Conservation (phyloP, 345 rosid genomes). For the Melaleuca alternifolia region DNA sequence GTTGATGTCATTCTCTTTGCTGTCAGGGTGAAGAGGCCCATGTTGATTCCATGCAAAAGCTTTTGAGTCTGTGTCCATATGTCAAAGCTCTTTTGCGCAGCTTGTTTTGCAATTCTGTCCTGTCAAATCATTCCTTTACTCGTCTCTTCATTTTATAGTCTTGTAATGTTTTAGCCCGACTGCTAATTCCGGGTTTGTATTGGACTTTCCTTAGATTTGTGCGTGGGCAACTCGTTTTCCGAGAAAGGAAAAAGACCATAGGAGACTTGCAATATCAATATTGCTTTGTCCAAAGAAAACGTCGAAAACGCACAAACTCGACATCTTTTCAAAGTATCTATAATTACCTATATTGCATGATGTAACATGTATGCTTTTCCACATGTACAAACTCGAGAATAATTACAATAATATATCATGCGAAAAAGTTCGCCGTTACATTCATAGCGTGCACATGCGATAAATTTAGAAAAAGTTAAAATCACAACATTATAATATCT, state of each 20-base stretch:
- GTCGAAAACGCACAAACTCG: background rate
- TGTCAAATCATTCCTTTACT: background rate
- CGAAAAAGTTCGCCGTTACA: background rate
- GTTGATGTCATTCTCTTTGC: background rate
- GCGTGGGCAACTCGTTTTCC: background rate
- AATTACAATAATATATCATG: too few species aligned
- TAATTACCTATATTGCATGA: background rate
- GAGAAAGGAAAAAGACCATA: background rate
- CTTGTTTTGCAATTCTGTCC: background rate
- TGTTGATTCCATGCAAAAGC: background rate
- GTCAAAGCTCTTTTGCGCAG: background rate
- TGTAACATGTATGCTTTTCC: too few species aligned
- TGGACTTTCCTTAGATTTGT: background rate
- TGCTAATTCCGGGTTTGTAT: background rate
- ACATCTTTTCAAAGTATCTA: background rate
- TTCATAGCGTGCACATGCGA: fast-evolving
- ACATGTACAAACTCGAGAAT: too few species aligned
- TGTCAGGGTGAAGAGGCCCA: background rate
- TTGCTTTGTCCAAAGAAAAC: background rate
- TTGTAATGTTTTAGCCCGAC: background rate
- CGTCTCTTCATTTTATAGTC: background rate
- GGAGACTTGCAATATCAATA: background rate
- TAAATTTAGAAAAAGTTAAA: background rate
- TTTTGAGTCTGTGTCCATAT: background rate
- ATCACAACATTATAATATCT: background rate